Conservation (phyloP, 106 monocot species). For the Platanthera guangdongensis region DNA sequence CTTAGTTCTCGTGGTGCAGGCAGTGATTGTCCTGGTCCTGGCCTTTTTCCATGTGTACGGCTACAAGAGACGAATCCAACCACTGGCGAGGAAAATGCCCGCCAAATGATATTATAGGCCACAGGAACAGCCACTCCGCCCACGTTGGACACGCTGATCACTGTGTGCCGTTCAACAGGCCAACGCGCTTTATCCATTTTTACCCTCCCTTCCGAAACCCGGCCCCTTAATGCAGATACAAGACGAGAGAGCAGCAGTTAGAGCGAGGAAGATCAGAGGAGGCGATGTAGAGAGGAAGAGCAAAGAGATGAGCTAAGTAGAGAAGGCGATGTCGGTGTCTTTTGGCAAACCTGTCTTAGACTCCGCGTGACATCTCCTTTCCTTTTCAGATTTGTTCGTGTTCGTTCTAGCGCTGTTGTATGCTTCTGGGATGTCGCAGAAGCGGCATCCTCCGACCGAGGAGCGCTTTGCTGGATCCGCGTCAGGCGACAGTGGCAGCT, state of each 20-base stretch:
- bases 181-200: neutral
- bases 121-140: neutral
- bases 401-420: neutral
- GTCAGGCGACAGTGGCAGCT: neutral
- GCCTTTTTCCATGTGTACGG: neutral
- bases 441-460: slow-evolving; percentile 18
- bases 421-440: slow-evolving; percentile 27
- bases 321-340: neutral
- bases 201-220: neutral
- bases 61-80: neutral
- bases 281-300: neutral
- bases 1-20: no score
- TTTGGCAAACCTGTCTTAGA: neutral
- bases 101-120: neutral
- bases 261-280: neutral
- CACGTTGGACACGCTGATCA: neutral
- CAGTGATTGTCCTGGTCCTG: no score
- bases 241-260: neutral
- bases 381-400: neutral
- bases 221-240: neutral
- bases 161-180: neutral
- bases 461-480: slow-evolving; percentile 5
- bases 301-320: neutral
- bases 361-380: neutral
- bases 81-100: neutral